phyloP scores from a whole-genome alignment of 352 stramenopile genomes.

The Phytophthora pinifolia region DNA sequence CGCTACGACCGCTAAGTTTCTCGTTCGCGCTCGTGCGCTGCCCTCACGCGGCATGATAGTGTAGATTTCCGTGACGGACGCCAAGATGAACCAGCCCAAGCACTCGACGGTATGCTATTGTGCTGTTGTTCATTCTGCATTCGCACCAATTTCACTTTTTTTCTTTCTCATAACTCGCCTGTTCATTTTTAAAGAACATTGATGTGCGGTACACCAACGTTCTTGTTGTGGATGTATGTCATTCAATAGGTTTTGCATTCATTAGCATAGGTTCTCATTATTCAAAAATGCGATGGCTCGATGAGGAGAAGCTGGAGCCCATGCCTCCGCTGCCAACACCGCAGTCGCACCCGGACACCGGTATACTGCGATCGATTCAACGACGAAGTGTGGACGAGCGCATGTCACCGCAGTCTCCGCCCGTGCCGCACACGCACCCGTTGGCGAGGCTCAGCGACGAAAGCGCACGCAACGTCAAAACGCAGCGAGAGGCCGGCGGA shows the following conservation, averaged over 20 bases:
- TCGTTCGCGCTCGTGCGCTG: slow-evolving; percentile 6
- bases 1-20: slow-evolving; percentile 60
- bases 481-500: slow-evolving; percentile 11
- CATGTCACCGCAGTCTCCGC: slow-evolving; percentile 35
- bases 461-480: slow-evolving; percentile 28
- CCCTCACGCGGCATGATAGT: slow-evolving; percentile 21
- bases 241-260: too few relatives aligned
- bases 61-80: slow-evolving; percentile 29
- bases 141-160: background rate
- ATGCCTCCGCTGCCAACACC: slow-evolving; percentile 53
- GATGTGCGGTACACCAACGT: too few relatives aligned
- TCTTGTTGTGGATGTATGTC: too few relatives aligned
- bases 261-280: background rate
- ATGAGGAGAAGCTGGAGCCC: slow-evolving; percentile 48
- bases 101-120: slow-evolving; percentile 15
- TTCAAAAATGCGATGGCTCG: slow-evolving; percentile 13
- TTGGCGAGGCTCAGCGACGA: slow-evolving; percentile 33
- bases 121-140: slow-evolving; percentile 8
- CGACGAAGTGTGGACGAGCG: slow-evolving; percentile 18
- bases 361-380: slow-evolving; percentile 6
- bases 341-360: slow-evolving; percentile 28
- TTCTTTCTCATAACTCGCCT: background rate
- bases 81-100: slow-evolving; percentile 22
- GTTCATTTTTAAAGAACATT: too few relatives aligned
- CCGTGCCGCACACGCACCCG: slow-evolving; percentile 58